Base-by-base conservation (phyloP, 768 basidiomycete species). In the Hygrocybe punicea region DNA sequence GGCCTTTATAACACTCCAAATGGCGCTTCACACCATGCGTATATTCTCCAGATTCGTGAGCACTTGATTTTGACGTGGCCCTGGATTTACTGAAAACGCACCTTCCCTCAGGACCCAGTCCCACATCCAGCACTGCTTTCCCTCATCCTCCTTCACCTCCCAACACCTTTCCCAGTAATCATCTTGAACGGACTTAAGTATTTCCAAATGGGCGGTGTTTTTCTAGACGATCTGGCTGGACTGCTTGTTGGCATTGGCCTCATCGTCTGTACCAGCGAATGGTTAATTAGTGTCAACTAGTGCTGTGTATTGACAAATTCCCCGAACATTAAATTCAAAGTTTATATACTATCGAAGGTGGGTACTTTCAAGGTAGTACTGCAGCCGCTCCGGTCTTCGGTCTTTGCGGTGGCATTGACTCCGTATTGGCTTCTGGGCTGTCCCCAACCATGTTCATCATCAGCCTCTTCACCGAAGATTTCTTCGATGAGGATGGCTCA, bases 1-100 rank as follows among this genome's bases (percentile, higher is more conserved):
- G 87, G 85, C 82, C 7, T 91, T 92, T 58, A 81, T 82, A 37
- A 86, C 90, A 1, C 67, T 92, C 4, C 82, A 91, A 61, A 75
- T 91, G 21, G 78, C 78, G 17, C 65, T 93, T 44, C 88, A 91
- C 62, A 89, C 90, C 8, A 64, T 85, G 61, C 83, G 84, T 53
- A 82, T 92, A 70, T 84, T 89, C 65, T 80, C 78, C 11, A 83
- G 84, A 56, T 80, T 86, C 59, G 89, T 89, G 65, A 65, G 87
- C 72, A 9, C 11, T 33, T 51, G 13, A 10, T n/a, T 57, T 44
- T 39, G 14, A 39, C 14, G 14, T 14, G 14, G 34, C 21, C 21
- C 21, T 36, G 33, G 49, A 66, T 23, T 5, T 35, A 34, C 6
- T 16, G 6, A 21, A 25, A 49, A n/a, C 51, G 4, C 16, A n/a